Conservation (phyloP, 2,329 filamentous ascomycete species). For the Sporothrix variecibatus region DNA sequence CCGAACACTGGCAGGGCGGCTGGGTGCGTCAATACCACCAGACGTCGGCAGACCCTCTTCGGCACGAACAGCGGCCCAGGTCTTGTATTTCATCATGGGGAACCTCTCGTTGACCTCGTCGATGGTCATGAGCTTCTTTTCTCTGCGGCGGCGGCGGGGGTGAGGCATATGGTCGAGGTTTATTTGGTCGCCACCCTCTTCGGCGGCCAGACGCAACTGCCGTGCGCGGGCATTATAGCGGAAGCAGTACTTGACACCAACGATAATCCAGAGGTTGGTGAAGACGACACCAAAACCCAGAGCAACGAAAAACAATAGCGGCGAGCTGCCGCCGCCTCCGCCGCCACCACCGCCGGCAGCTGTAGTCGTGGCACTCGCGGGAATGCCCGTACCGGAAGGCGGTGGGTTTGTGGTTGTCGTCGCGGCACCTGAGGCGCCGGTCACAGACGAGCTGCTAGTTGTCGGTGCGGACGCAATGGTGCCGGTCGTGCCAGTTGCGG, state of each 20-base stretch:
- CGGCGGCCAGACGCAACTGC: slow-evolving; percentile 70
- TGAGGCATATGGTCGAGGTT: slow-evolving; percentile 82
- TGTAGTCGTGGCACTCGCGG: slow-evolving; percentile 25
- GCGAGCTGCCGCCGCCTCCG: slow-evolving; percentile 41
- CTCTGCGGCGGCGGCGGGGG: slow-evolving; percentile 80
- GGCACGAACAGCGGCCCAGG: slow-evolving; percentile 82
- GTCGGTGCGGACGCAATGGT: background rate
- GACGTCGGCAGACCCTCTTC: slow-evolving; percentile 79
- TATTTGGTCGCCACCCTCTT: slow-evolving; percentile 79
- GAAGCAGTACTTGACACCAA: slow-evolving; percentile 99
- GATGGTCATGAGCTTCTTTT: slow-evolving; percentile 99
- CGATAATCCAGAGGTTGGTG: slow-evolving; percentile 99
- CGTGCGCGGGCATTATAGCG: slow-evolving; percentile 95
- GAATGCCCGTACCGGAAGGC: slow-evolving; percentile 13
- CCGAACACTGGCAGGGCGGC: slow-evolving; percentile 71
- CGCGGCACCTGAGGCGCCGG: background rate
- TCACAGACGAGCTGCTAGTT: background rate
- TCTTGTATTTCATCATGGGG: slow-evolving; percentile 94
- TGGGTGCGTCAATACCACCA: slow-evolving; percentile 78
- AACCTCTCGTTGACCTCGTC: slow-evolving; percentile 98
- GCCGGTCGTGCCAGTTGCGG: slow-evolving; percentile 5
- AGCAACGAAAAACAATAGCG: slow-evolving; percentile 48
- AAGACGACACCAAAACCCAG: slow-evolving; percentile 97
- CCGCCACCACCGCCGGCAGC: background rate
- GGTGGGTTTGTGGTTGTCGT: background rate